Evolutionary conservation across 1,284 basidiomycete species (phyloP), one percentile per base, ranked within the genome.

Genomic region (Erythrobasidium hasegawianum): DNA sequence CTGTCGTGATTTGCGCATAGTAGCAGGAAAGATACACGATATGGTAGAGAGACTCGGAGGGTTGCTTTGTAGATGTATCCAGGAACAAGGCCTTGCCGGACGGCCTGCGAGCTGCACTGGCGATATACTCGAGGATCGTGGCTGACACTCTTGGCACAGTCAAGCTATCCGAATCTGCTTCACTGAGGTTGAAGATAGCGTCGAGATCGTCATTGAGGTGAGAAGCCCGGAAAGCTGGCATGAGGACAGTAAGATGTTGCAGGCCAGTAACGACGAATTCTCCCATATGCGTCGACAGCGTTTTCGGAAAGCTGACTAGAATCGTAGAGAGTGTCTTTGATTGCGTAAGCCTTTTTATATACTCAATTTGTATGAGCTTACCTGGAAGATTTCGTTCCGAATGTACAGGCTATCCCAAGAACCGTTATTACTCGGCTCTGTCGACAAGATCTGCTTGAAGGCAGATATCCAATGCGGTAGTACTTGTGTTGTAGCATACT

Each of bases 391-490:
- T 75, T 93, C 86, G 52, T 87, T 85, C 45, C 87, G 81, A 61
- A 67, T 39, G 26, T 59, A 33, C 11, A 67, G 33, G 24, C 56
- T 53, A 18, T 38, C 38, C 27, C 26, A 39, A 16, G 27, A 14
- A n/a, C 56, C 55, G 13, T 22, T 39, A 2, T 53, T 9, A 11
- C 14, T 60, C 39, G 53, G 47, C 50, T 71, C 71, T n/a, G 52
- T 14, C 5, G 80, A 81, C n/a, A 96, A 80, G 8, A 95, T 81
- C 14, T 86, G 84, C 68, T 84, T 85, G 80, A 95, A 91, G 0
- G 89, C 88, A 49, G 87, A 85, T 14, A 95, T 79, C 95, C 95
- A 98, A 13, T 87, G 82, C 0, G 93, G 90, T 4, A 96, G 83
- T 54, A 97, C 85, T 40, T 85, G 83, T 29, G 84, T 84, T 13